Percentiles rank a stretch among this genome's conserved stretches.
Evolutionary conservation across 2,329 filamentous ascomycete genomes (phyloP).

Genomic region (Fusarium odoratissimum): DNA sequence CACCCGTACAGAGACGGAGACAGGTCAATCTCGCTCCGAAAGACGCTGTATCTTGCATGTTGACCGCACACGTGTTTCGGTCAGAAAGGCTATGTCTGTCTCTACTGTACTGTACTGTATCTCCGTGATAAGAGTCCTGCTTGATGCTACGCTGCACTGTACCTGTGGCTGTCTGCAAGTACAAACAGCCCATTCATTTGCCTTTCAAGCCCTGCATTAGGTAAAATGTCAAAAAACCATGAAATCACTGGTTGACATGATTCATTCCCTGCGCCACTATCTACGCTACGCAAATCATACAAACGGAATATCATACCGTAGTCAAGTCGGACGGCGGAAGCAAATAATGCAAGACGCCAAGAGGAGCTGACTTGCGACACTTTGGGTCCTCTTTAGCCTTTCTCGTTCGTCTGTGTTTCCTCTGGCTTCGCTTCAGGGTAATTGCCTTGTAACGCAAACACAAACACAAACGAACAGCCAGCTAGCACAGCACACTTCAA

Average conservation of each 20-base stretch:
- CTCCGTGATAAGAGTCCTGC: not conserved
- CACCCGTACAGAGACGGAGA: constrained; percentile 2
- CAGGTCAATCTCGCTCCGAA: constrained; percentile 18
- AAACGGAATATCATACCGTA: not conserved
- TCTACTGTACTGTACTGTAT: not conserved
- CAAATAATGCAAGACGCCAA: constrained; percentile 18
- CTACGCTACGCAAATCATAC: not conserved
- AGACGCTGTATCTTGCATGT: constrained; percentile 28
- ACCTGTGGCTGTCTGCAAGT: constrained; percentile 11
- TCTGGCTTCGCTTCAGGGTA: constrained; percentile 21
- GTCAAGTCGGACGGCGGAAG: constrained; percentile 1
- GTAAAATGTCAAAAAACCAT: not conserved
- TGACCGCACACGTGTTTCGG: constrained; percentile 27
- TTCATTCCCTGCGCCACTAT: not conserved
- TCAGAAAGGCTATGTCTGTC: not conserved
- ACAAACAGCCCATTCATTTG: constrained; percentile 1
- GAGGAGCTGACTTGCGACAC: constrained; percentile 33
- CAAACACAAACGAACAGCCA: constrained; percentile 25
- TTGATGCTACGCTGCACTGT: not conserved
- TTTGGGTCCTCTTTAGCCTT: not conserved
- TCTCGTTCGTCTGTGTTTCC: not conserved
- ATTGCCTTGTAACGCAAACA: constrained; percentile 28
- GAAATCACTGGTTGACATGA: not conserved
- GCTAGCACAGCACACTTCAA: constrained; percentile 11
- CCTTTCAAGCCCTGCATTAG: constrained; percentile 20